Conservation (phyloP, 2,329 filamentous ascomycete species). For the Macroventuria anomochaeta region DNA sequence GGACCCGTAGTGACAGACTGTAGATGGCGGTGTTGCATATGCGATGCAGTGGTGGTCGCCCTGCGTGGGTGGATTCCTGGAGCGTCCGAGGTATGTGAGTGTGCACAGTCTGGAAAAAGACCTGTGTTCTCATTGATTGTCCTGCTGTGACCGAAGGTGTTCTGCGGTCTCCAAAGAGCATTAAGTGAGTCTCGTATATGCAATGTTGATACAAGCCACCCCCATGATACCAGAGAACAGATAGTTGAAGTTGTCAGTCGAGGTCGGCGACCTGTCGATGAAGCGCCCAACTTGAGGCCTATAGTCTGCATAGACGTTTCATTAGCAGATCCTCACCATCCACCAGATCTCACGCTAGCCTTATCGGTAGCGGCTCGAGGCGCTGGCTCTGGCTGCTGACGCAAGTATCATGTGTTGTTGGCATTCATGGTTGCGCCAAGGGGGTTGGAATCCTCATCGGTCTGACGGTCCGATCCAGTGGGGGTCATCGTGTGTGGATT, state of each 20-base stretch:
- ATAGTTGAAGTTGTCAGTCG: neutral
- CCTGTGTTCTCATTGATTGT: neutral
- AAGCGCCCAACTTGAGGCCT: slow-evolving; percentile 1
- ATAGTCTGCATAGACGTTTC: slow-evolving; percentile 12
- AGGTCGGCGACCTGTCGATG: neutral
- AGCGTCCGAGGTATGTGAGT: neutral
- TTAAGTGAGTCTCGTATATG: slow-evolving; percentile 1
- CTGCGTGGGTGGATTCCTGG: neutral
- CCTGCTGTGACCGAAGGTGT: neutral
- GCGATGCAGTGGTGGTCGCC: neutral
- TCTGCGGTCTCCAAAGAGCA: neutral
- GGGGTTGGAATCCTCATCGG: neutral
- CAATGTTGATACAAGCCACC: neutral
- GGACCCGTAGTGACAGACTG: slow-evolving; percentile 1
- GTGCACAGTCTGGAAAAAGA: neutral
- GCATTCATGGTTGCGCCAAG: slow-evolving; percentile 1
- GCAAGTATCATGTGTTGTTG: slow-evolving; percentile 14
- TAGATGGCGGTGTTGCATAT: neutral
- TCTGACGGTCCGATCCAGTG: slow-evolving; percentile 7
- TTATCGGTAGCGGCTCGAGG: slow-evolving; percentile 5
- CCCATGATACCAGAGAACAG: too few species aligned
- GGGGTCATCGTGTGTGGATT: neutral
- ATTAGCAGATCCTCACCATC: neutral
- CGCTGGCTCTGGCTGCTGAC: slow-evolving; percentile 1
- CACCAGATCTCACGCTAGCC: neutral